A percentile compares a stretch with the other conserved stretches of the same genome.
Conservation (phyloP, 441 rosid species). For the Theobroma grandiflorum region DNA sequence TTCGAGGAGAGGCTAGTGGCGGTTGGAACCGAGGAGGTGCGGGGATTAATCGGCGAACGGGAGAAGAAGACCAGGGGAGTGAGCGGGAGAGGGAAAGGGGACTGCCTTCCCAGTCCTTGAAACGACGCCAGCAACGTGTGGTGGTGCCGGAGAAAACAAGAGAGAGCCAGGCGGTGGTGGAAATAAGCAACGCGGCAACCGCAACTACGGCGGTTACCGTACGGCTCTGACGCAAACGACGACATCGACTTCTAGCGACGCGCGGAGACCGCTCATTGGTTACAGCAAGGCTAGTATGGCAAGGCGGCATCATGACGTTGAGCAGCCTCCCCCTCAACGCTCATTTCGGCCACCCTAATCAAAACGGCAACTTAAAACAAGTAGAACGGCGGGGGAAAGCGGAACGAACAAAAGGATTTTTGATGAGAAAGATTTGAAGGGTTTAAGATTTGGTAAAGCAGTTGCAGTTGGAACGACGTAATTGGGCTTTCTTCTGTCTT, state of each 20-base stretch:
- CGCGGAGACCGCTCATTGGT: conserved; percentile 43
- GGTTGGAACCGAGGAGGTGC: conserved; percentile 28
- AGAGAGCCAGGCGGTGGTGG: conserved; percentile 83
- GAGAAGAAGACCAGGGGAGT: conserved; percentile 23
- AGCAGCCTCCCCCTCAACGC: conserved; percentile 50
- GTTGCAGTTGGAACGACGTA: neutral
- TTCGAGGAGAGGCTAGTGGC: conserved; percentile 30
- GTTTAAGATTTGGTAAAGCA: conserved; percentile 11
- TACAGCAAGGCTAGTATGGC: neutral
- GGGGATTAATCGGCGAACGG: conserved; percentile 21
- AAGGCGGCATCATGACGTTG: conserved; percentile 38
- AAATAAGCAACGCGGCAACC: conserved; percentile 62
- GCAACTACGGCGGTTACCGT: conserved; percentile 58
- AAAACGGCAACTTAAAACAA: neutral
- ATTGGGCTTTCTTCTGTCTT: neutral
- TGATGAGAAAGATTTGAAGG: neutral
- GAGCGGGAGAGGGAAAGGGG: conserved; percentile 35
- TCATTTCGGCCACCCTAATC: conserved; percentile 55
- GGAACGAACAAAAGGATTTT: neutral
- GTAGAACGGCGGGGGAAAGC: neutral
- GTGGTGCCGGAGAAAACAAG: conserved; percentile 77
- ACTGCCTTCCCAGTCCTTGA: conserved; percentile 62
- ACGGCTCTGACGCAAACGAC: conserved; percentile 63
- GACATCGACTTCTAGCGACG: conserved; percentile 44
- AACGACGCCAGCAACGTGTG: conserved; percentile 57